Evolutionary conservation across 257 asterid species (phyloP).

Genomic region (Capsicum baccatum): DNA sequence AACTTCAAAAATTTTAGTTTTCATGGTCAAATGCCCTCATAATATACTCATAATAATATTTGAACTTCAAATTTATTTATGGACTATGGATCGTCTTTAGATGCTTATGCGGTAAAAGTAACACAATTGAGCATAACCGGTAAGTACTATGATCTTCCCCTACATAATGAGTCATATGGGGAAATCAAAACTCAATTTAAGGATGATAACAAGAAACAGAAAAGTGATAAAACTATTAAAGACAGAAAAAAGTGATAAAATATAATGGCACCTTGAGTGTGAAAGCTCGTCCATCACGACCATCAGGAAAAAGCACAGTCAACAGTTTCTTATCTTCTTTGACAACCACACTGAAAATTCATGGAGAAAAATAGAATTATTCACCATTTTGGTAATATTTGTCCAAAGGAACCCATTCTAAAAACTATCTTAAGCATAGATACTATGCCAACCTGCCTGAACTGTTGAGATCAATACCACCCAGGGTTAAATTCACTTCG

Average conservation of each 20-base stretch:
- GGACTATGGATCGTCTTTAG: neutral
- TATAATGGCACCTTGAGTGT: constrained; percentile 78
- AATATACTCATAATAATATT: neutral
- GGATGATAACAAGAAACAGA: constrained; percentile 1
- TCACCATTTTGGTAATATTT: neutral
- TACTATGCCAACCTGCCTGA: constrained; percentile 95
- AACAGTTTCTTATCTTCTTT: constrained; percentile 95
- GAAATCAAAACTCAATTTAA: neutral
- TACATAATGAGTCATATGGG: neutral
- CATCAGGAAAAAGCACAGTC: constrained; percentile 92
- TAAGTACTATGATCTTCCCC: neutral
- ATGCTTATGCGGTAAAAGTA: neutral
- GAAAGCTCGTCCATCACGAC: constrained; percentile 97
- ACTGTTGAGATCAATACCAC: constrained; percentile 99
- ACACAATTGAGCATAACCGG: constrained; percentile 4
- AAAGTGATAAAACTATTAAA: neutral
- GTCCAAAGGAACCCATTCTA: constrained; percentile 10
- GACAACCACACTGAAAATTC: constrained; percentile 81
- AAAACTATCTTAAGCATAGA: constrained; percentile 28
- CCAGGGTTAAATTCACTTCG: constrained; percentile 96
- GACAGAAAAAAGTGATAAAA: neutral
- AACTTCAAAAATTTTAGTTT: too few species aligned
- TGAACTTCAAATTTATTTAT: neutral
- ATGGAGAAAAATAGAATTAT: constrained; percentile 31
- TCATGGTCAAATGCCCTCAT: too few species aligned